phyloP scores from a whole-genome alignment of 495 filamentous ascomycete species.

The Penicillium arizonense region DNA sequence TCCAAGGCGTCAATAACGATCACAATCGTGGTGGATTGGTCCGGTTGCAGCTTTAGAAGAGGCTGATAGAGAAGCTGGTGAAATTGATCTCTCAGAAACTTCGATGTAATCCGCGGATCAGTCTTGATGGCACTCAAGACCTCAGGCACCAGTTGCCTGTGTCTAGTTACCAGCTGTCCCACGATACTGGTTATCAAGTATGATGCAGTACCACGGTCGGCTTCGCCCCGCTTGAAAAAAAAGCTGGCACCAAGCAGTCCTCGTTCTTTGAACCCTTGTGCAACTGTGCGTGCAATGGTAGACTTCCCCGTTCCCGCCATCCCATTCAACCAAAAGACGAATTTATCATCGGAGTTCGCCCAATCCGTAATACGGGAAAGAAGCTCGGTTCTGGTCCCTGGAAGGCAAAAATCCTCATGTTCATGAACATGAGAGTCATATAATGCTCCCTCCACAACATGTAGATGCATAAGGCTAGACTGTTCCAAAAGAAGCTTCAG shows the following conservation, averaged over 20 bases:
- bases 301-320: constrained; percentile 41
- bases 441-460: constrained; percentile 11
- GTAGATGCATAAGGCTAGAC: constrained; percentile 4
- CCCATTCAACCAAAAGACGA: constrained; percentile 40
- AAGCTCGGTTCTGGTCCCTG: constrained; percentile 28
- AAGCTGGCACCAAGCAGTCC: constrained; percentile 33
- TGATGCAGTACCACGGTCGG: constrained; percentile 34
- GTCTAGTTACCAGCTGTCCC: constrained; percentile 29
- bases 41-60: constrained; percentile 12
- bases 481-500: neutral
- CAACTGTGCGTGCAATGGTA: constrained; percentile 30
- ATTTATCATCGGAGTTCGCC: constrained; percentile 17
- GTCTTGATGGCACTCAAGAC: constrained; percentile 37
- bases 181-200: constrained; percentile 46
- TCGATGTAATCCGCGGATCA: constrained; percentile 28
- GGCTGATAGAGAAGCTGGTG: constrained; percentile 45
- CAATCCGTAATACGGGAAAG: constrained; percentile 24
- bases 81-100: constrained; percentile 43
- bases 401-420: constrained; percentile 23
- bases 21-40: constrained; percentile 15
- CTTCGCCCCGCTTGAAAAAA: constrained; percentile 49
- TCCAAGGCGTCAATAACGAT: constrained; percentile 52
- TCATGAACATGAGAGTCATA: constrained; percentile 21
- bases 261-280: constrained; percentile 5
- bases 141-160: constrained; percentile 22